Evolutionary conservation across 257 asterid genomes (phyloP).

Genomic region (Catharanthus roseus): DNA sequence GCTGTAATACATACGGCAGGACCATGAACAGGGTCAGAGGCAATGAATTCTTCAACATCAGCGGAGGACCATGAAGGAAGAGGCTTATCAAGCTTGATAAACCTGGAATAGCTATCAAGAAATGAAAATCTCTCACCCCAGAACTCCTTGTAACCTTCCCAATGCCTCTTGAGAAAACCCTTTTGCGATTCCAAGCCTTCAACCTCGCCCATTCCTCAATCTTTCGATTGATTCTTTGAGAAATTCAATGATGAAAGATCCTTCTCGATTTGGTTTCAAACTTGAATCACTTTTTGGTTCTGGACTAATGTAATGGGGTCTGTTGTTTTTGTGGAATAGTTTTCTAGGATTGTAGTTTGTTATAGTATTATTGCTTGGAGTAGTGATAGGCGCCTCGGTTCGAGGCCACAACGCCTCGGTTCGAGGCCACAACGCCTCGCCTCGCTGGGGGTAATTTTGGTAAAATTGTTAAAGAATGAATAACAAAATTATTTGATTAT

Average conservation of each 20-base stretch:
- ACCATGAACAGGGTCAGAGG: conserved; percentile 74
- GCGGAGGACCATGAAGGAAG: conserved; percentile 76
- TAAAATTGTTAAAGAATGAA: no score
- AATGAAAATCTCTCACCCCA: conserved; percentile 70
- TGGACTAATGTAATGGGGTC: no score
- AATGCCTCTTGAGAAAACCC: conserved; percentile 36
- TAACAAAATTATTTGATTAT: no score
- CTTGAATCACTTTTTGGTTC: not conserved
- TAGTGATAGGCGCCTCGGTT: no score
- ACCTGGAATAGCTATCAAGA: conserved; percentile 58
- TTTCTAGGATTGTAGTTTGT: no score
- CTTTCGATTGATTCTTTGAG: not conserved
- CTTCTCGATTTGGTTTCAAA: not conserved
- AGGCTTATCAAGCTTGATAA: conserved; percentile 64
- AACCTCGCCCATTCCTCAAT: conserved; percentile 16
- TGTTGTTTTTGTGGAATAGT: no score
- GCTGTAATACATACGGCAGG: conserved; percentile 47
- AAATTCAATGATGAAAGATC: not conserved
- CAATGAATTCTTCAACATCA: conserved; percentile 69
- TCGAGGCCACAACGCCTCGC: no score
- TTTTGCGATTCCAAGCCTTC: conserved; percentile 19
- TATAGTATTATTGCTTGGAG: no score
- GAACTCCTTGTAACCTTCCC: conserved; percentile 66
- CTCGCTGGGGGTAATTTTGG: no score
- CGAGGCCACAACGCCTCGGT: no score